phyloP scores from a whole-genome alignment of 805 yeast species.

The Cyberlindnera subsufficiens region DNA sequence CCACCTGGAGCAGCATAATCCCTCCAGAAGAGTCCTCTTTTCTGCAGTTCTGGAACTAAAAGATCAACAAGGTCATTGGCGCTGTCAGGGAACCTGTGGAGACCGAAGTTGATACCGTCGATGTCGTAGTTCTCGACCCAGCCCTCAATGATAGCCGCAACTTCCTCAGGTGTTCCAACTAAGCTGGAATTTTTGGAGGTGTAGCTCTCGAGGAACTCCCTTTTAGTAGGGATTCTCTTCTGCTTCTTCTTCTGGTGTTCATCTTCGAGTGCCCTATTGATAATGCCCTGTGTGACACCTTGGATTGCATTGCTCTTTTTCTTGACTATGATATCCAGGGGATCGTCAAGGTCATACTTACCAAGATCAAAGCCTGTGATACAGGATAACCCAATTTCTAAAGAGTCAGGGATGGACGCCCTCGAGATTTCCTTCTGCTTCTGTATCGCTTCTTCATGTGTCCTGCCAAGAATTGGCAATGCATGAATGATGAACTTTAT shows the following conservation, averaged over 20 bases:
- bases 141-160: conserved; percentile 33
- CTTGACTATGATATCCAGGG: conserved; percentile 23
- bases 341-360: conserved; percentile 39
- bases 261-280: too few relatives aligned
- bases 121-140: conserved; percentile 35
- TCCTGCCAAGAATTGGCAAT: conserved; percentile 32
- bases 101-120: conserved; percentile 37
- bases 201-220: conserved; percentile 22
- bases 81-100: conserved; percentile 33
- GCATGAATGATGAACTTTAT: conserved; percentile 33
- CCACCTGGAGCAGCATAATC: conserved; percentile 30
- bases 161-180: conserved; percentile 30
- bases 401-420: conserved; percentile 36
- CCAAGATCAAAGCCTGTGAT: conserved; percentile 39
- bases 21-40: conserved; percentile 30
- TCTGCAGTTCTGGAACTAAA: conserved; percentile 30
- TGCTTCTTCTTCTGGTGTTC: conserved; percentile 15
- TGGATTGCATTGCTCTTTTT: too few relatives aligned
- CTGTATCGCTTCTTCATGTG: conserved; percentile 37
- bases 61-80: conserved; percentile 28
- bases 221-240: conserved; percentile 23
- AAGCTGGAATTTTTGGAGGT: conserved; percentile 14
- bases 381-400: conserved; percentile 37
- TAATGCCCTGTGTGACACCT: too few relatives aligned
- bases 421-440: conserved; percentile 27